A percentile compares a stretch with the other conserved stretches of the same genome.
phyloP scores from a whole-genome alignment of 148 eudicot species.

The Arctostaphylos glauca region DNA sequence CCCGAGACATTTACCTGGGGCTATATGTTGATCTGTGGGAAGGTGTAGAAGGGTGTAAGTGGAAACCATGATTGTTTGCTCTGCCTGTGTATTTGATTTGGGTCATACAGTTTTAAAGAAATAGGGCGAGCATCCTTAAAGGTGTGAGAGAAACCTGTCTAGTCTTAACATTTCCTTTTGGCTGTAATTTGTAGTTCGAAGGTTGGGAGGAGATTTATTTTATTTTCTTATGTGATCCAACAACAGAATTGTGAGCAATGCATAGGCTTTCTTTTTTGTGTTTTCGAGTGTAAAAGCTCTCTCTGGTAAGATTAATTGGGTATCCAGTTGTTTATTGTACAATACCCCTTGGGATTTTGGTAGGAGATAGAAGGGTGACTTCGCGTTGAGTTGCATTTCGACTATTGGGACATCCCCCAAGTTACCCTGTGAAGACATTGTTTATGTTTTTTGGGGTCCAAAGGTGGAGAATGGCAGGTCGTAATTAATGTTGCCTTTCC shows the following conservation, averaged over 20 bases:
- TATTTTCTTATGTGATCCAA: not conserved
- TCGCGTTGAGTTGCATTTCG: not conserved
- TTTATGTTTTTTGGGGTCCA: too few relatives aligned
- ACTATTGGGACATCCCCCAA: not conserved
- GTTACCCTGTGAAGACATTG: not conserved
- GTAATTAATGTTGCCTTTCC: not conserved
- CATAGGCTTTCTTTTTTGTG: not conserved
- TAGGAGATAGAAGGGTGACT: not conserved
- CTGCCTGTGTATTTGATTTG: not conserved
- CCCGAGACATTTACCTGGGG: not conserved
- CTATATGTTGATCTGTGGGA: not conserved
- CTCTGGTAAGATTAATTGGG: not conserved
- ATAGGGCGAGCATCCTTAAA: not conserved
- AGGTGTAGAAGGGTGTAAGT: not conserved
- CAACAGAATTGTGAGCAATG: not conserved
- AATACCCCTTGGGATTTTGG: not conserved
- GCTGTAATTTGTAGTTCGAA: not conserved
- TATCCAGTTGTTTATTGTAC: not conserved
- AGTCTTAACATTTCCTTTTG: not conserved
- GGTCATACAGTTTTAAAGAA: not conserved
- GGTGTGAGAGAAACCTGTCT: not conserved
- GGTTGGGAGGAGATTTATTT: not conserved
- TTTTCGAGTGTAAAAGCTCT: not conserved
- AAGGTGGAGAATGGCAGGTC: not conserved
- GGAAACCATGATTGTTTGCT: not conserved